Evolutionary conservation across 306 rosid genomes (phyloP).

Genomic region (Quercus mongolica): DNA sequence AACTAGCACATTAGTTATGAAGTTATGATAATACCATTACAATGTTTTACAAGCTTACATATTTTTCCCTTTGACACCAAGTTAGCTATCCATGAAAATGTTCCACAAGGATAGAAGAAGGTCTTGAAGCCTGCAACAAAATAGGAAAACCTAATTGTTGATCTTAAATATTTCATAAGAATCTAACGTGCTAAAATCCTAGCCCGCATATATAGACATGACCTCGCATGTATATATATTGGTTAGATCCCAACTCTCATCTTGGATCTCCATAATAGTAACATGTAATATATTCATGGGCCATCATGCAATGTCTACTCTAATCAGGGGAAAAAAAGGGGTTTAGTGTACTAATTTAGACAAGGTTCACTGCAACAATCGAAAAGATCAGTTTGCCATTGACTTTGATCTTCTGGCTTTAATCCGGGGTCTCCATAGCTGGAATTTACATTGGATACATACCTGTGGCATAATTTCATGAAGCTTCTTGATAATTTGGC

Average conservation of each 20-base stretch:
- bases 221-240: too few species aligned
- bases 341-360: conserved; percentile 23
- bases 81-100: conserved; percentile 39
- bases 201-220: too few species aligned
- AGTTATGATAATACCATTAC: background rate
- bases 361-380: conserved; percentile 37
- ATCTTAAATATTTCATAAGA: background rate
- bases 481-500: background rate
- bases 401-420: background rate
- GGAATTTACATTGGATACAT: conserved; percentile 9
- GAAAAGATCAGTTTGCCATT: conserved; percentile 38
- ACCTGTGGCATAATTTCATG: background rate
- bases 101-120: conserved; percentile 42
- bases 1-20: background rate
- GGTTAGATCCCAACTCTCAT: too few species aligned
- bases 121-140: conserved; percentile 33
- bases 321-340: background rate
- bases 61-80: conserved; percentile 20
- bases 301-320: background rate
- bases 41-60: conserved; percentile 15
- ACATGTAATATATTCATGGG: too few species aligned
- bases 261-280: too few species aligned
- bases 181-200: background rate
- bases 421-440: background rate
- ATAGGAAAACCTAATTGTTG: background rate